Evolutionary conservation across 176 grass and related monocot genomes (phyloP).

Genomic region (Luzula sylvatica): DNA sequence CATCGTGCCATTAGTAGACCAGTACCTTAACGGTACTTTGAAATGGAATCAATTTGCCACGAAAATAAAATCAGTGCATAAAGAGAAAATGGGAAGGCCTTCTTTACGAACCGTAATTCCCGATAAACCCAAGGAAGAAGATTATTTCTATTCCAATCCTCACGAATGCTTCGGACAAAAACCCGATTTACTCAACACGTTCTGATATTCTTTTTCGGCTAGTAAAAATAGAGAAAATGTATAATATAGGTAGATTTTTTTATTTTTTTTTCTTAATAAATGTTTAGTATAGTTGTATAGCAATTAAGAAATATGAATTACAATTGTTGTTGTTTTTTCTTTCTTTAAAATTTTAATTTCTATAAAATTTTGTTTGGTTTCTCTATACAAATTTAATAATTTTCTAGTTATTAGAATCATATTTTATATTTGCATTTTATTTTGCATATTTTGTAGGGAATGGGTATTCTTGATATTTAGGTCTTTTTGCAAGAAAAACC

Average conservation of each 20-base stretch:
- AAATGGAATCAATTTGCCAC: slow-evolving; percentile 81
- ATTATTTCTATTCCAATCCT: slow-evolving; percentile 92
- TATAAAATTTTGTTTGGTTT: neutral
- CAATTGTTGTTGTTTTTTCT: neutral
- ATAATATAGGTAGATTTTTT: neutral
- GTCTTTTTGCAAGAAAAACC: too few relatives aligned
- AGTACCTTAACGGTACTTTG: slow-evolving; percentile 54
- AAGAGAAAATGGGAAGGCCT: slow-evolving; percentile 61
- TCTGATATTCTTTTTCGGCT: slow-evolving; percentile 23
- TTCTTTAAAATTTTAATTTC: neutral
- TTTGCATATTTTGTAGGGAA: too few relatives aligned
- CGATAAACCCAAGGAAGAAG: slow-evolving; percentile 89
- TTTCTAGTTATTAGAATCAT: too few relatives aligned
- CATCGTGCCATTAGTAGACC: slow-evolving; percentile 67
- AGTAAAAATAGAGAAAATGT: too few relatives aligned
- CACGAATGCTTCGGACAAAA: slow-evolving; percentile 73
- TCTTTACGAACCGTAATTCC: slow-evolving; percentile 51
- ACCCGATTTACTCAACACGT: slow-evolving; percentile 18
- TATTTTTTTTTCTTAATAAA: neutral
- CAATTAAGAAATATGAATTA: neutral
- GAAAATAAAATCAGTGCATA: slow-evolving; percentile 59
- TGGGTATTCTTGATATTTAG: too few relatives aligned
- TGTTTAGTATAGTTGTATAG: slow-evolving; percentile 18
- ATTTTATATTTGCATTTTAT: too few relatives aligned
- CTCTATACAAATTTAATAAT: too few relatives aligned